A percentile compares a stretch with the other conserved stretches of the same genome.
Evolutionary conservation across 2,329 filamentous ascomycete species (phyloP).

Genomic region (Leptoxyphium fumago): DNA sequence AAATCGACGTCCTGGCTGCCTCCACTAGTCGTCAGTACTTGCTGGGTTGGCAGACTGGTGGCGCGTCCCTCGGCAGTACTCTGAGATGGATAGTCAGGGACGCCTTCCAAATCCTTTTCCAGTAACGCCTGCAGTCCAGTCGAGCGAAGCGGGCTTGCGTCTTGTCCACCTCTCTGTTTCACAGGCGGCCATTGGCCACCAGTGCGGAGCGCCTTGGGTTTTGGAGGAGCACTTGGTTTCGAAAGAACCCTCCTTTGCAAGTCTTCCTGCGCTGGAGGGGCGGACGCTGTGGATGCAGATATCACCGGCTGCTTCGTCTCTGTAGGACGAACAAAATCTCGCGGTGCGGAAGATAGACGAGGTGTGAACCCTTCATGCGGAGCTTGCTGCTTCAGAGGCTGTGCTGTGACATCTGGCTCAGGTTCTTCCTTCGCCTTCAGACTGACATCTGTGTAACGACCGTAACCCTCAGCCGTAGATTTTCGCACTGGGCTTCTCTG

Average conservation of each 20-base stretch:
- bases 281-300: slow-evolving; percentile 18
- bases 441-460: slow-evolving; percentile 54
- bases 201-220: slow-evolving; percentile 44
- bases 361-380: background rate
- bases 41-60: background rate
- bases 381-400: background rate
- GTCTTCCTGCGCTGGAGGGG: slow-evolving; percentile 15
- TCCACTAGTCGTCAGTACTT: background rate
- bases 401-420: background rate
- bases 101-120: slow-evolving; percentile 23
- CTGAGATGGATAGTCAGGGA: slow-evolving; percentile 18
- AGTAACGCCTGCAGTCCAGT: slow-evolving; percentile 20
- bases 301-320: too few species aligned
- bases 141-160: background rate
- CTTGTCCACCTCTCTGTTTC: slow-evolving; percentile 1
- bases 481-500: slow-evolving; percentile 41
- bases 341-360: too few species aligned
- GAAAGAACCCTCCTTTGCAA: slow-evolving; percentile 14
- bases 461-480: slow-evolving; percentile 78
- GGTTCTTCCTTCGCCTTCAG: slow-evolving; percentile 1
- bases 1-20: slow-evolving; percentile 46
- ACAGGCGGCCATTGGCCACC: slow-evolving; percentile 18
- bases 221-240: slow-evolving; percentile 43
- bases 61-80: background rate
- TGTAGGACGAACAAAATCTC: too few species aligned